A percentile compares a stretch with the other conserved stretches of the same genome.
Conservation (phyloP, 768 basidiomycete genomes). For the Boletus subcaerulescens region DNA sequence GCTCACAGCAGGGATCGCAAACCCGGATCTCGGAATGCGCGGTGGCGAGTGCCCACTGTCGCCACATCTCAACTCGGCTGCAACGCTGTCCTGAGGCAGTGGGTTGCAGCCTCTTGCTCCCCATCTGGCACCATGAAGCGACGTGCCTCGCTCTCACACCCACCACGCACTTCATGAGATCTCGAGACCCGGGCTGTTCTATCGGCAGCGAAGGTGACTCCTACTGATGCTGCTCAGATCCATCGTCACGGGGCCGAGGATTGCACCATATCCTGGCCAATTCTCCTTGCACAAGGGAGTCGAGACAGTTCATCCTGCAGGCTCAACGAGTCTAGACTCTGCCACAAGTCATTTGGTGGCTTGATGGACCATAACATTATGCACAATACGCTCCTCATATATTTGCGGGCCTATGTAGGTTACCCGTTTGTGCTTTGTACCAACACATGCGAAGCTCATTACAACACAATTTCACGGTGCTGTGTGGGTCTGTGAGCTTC, state of each 20-base stretch:
- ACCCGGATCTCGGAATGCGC: conserved; percentile 16
- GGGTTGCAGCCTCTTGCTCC: conserved; percentile 3
- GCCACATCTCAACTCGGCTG: conserved; percentile 14
- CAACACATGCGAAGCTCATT: neutral
- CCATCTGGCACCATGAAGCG: conserved; percentile 8
- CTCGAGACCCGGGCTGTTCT: neutral
- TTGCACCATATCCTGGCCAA: neutral
- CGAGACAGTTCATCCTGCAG: neutral
- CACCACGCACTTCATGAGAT: neutral
- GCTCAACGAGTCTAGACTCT: conserved; percentile 7
- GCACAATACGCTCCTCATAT: conserved; percentile 7
- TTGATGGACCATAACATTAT: conserved; percentile 17
- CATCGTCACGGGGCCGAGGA: conserved; percentile 18
- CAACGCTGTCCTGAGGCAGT: conserved; percentile 3
- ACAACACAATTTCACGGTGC: conserved; percentile 10
- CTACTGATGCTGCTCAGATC: conserved; percentile 4
- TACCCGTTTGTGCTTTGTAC: neutral
- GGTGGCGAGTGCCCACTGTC: conserved; percentile 9
- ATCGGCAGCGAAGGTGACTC: conserved; percentile 11
- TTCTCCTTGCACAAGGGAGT: neutral
- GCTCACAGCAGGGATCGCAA: conserved; percentile 9
- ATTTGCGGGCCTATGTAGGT: neutral
- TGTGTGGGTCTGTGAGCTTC: conserved; percentile 4
- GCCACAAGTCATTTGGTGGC: conserved; percentile 29
- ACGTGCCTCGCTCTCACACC: conserved; percentile 15